Evolutionary conservation across 306 rosid species (phyloP).

Genomic region (Castanea sativa): DNA sequence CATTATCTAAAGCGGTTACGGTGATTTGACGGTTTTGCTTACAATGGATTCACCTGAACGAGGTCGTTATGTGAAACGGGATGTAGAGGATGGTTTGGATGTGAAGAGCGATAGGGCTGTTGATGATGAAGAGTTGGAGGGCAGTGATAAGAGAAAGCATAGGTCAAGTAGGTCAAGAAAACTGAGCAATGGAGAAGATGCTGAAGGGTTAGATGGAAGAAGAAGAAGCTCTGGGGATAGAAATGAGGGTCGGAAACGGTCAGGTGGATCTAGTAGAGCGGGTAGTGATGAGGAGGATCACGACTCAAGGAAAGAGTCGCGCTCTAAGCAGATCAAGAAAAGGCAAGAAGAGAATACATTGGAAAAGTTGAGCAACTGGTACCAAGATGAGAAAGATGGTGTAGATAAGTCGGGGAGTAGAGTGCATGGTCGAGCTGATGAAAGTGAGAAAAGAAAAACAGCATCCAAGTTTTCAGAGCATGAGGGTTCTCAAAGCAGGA

Average conservation of each 20-base stretch:
- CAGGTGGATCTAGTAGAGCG: conserved; percentile 57
- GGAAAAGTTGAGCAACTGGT: conserved; percentile 91
- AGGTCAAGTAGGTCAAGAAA: conserved; percentile 73
- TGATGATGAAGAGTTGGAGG: conserved; percentile 76
- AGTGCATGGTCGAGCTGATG: conserved; percentile 40
- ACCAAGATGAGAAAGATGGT: conserved; percentile 73
- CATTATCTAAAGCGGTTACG: neutral
- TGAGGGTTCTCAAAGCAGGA: conserved; percentile 51
- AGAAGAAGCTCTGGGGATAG: conserved; percentile 58
- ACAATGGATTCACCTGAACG: conserved; percentile 62
- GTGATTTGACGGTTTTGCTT: conserved; percentile 6
- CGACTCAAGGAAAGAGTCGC: conserved; percentile 60
- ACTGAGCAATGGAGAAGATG: conserved; percentile 60
- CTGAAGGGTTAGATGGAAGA: conserved; percentile 62
- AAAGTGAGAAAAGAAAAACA: conserved; percentile 53
- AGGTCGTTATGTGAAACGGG: conserved; percentile 42
- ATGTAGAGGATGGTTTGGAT: conserved; percentile 46
- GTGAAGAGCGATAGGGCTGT: conserved; percentile 57
- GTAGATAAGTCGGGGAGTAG: conserved; percentile 55
- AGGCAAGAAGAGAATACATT: conserved; percentile 88
- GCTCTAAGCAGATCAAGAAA: conserved; percentile 64
- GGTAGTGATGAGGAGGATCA: conserved; percentile 70
- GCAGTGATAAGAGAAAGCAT: conserved; percentile 72
- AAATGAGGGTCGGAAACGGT: conserved; percentile 52
- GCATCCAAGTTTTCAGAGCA: conserved; percentile 44